Evolutionary conservation across 2,329 filamentous ascomycete genomes (phyloP), one percentile per base, ranked within the genome.

Genomic region (Apiospora pterosperma): DNA sequence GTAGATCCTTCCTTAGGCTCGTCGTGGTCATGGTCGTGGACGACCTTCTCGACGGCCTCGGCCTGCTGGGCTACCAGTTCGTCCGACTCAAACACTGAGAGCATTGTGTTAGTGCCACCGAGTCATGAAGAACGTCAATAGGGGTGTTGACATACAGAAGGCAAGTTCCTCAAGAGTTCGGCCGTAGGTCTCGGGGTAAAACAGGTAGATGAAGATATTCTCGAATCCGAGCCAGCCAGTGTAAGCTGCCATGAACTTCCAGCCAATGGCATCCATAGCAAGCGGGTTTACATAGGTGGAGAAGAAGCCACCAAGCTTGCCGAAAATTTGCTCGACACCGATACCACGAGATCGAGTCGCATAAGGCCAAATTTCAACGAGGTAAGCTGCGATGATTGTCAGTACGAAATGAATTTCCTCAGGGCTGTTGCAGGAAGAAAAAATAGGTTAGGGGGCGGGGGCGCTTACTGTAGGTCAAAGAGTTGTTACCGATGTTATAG

Each of bases 141-240:
- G 12, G n/a, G 28, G 31, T 28, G 7, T 16, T 12, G 6, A 76
- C 78, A 70, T 75, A 80, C 78, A 69, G 70, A 81, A 80, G 2
- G 77, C 69, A 58, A 81, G 71, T 61, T 96, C 92, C 79, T 96
- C 92, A 28, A 96, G 81, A 62, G 91, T 89, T 64, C 93, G 85
- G 66, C 92, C 92, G 67, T 90, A 90, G 0, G 92, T 96, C 78
- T 96, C 92, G 11, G 92, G 92, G 75, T 95, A 96, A 68, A 94
- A 84, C 77, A 93, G 91, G 78, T 89, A 96, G 61, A 96, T 90
- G 87, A 77, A 69, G 31, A 59, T 63, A 44, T 81, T 73, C 69
- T 82, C 79, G 39, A 81, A 77, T 2, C 73, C 71, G 14, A 82
- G 74, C 74, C 79, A 82, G 34, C 76, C 77, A 67, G 78, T 79